Evolutionary conservation across 2,329 filamentous ascomycete species (phyloP).

Genomic region (Mariannaea elegans): DNA sequence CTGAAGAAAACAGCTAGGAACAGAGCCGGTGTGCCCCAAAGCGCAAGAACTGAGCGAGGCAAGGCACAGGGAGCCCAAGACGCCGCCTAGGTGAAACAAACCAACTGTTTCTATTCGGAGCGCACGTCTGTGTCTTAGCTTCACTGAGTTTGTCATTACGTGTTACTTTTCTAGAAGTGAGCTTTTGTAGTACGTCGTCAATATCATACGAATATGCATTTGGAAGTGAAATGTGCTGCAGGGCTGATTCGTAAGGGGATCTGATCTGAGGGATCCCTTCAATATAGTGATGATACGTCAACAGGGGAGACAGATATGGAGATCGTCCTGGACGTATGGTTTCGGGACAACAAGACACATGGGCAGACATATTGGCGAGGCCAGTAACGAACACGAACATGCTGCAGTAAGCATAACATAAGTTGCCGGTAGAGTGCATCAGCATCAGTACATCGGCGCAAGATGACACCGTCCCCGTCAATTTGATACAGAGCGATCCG

Average conservation of each 20-base stretch:
- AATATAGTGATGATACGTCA: neutral
- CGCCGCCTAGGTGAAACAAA: neutral
- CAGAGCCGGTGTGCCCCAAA: no score
- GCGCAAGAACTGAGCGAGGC: neutral
- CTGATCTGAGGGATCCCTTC: no score
- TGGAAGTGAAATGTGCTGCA: no score
- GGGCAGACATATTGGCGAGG: no score
- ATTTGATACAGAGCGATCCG: conserved; percentile 13
- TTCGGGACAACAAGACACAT: neutral
- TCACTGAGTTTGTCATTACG: no score
- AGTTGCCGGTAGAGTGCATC: neutral
- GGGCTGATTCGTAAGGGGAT: no score
- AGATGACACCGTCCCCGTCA: conserved; percentile 13
- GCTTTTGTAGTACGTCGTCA: no score
- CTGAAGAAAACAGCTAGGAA: neutral
- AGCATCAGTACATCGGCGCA: conserved; percentile 15
- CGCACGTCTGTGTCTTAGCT: no score
- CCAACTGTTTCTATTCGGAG: neutral
- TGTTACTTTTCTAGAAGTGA: no score
- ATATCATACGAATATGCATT: no score
- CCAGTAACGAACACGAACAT: no score
- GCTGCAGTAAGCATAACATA: conserved; percentile 4
- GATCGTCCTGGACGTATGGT: neutral
- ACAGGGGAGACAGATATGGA: neutral
- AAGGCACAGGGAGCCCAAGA: neutral